Evolutionary conservation across 2,329 filamentous ascomycete genomes (phyloP).

Genomic region (Lizonia empirigonia): DNA sequence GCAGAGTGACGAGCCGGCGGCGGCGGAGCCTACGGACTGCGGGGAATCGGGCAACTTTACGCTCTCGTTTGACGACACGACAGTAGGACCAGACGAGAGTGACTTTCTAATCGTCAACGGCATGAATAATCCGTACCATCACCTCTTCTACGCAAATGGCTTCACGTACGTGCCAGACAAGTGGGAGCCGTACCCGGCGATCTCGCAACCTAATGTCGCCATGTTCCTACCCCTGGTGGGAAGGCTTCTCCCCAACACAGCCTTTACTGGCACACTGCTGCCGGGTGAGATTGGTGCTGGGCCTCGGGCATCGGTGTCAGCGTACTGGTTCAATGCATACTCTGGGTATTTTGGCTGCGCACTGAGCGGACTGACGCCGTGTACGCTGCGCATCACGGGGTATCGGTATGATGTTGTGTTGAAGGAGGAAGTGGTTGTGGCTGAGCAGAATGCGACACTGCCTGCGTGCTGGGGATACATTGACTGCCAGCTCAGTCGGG

Average conservation of each 20-base stretch:
- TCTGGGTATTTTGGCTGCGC: constrained; percentile 57
- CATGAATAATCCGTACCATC: constrained; percentile 57
- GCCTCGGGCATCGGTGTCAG: constrained; percentile 48
- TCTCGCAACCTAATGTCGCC: constrained; percentile 55
- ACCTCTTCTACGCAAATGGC: constrained; percentile 58
- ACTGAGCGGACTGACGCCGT: constrained; percentile 47
- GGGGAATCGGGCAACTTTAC: constrained; percentile 56
- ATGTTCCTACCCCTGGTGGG: constrained; percentile 52
- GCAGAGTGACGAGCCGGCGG: not conserved
- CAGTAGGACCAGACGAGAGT: constrained; percentile 31
- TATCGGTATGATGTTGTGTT: constrained; percentile 50
- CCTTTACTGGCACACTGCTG: constrained; percentile 42
- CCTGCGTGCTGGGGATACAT: constrained; percentile 50
- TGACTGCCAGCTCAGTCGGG: constrained; percentile 52
- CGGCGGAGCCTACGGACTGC: constrained; percentile 38
- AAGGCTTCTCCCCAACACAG: constrained; percentile 31
- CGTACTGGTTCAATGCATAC: constrained; percentile 59
- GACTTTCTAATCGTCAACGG: constrained; percentile 47
- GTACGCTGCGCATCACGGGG: constrained; percentile 53
- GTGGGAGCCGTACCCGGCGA: constrained; percentile 52
- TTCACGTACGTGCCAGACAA: constrained; percentile 56
- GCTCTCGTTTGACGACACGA: constrained; percentile 36
- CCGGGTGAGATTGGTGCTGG: constrained; percentile 57
- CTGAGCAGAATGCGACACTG: constrained; percentile 49
- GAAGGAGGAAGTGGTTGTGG: constrained; percentile 44